Evolutionary conservation across 2,329 filamentous ascomycete genomes (phyloP), one percentile per base, ranked within the genome.

Genomic region (Scorias spongiosa): DNA sequence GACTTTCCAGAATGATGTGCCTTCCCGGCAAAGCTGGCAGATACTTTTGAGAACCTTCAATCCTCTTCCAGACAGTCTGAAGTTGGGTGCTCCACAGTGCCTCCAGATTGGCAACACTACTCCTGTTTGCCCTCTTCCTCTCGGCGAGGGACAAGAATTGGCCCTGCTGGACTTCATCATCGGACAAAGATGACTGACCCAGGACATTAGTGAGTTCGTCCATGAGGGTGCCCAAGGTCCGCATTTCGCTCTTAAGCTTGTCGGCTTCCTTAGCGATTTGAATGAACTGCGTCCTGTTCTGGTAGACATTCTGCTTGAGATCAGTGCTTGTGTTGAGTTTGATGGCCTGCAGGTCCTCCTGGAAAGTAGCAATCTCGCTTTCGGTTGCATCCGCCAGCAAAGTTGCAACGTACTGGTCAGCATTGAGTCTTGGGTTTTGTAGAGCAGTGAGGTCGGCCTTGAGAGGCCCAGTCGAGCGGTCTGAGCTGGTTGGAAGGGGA

Each of bases 241-340:
- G 78, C 91, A 98, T 96, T 63, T 98, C 91, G 44, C 78, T 78
- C 66, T 96, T 96, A 46, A 98, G 76, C 67, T 94, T 95, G 65
- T 98, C 91, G 2, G 93, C 91, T 66, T 98, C 91, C 65, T 96
- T 95, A 61, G 88, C 95, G 63, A 98, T 96, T 64, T 93, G 93
- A 70, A 98, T 96, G 59, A 98, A 98, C 57, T 96, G 91, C 0
- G 86, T 93, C 41, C 91, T 80, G 63, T 98, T 98, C 63, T 95
- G 88, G 64, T 93, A 89, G 42, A 98, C 83, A 64, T 88, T 96
- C 58, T 93, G 85, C 63, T 96, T 89, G 17, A 98, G 71, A 54
- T 96, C 88, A 41, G 78, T 74, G 5, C 82, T 81, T 8, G 86
- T 87, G 44, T 84, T 77, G 51, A 75, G 74, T 63, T 89, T 89